A percentile compares a stretch with the other conserved stretches of the same genome.
These are phyloP conservation scores for Volutella citrinella DNA, from an alignment of 2,329 filamentous ascomycete genomes.

Conservation along the genomic window DNA sequence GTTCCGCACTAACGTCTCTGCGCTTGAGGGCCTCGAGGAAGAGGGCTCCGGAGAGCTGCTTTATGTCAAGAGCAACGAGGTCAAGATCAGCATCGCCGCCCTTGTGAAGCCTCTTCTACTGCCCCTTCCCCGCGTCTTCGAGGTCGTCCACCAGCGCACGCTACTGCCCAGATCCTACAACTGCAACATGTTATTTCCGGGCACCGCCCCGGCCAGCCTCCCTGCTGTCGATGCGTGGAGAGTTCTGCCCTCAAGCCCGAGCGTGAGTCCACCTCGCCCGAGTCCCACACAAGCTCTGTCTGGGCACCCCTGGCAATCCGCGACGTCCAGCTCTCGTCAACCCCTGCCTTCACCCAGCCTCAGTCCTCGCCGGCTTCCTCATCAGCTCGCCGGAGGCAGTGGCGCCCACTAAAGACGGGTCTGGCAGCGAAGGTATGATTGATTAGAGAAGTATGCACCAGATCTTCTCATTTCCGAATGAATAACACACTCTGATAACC, in stretches of 20 bases:
- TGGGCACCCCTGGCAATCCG: conserved; percentile 78
- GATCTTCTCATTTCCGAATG: too few species aligned
- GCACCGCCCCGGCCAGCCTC: conserved; percentile 60
- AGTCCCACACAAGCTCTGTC: conserved; percentile 65
- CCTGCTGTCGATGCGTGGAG: conserved; percentile 82
- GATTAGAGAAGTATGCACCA: too few species aligned
- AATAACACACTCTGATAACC: too few species aligned
- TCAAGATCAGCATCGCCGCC: too few species aligned
- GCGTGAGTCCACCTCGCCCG: conserved; percentile 66
- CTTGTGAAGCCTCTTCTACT: conserved; percentile 86
- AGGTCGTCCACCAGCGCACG: conserved; percentile 82
- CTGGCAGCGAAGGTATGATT: too few species aligned
- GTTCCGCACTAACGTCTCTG: conserved; percentile 82
- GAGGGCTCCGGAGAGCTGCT: conserved; percentile 93
- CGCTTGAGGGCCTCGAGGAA: conserved; percentile 92
- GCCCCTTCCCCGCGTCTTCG: conserved; percentile 81
- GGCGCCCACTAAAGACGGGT: conserved; percentile 70
- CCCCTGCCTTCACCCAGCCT: conserved; percentile 72
- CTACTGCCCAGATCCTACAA: conserved; percentile 80
- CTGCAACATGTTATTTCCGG: conserved; percentile 78
- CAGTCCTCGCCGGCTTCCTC: conserved; percentile 72
- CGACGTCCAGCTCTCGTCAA: conserved; percentile 74
- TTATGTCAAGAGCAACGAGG: conserved; percentile 86
- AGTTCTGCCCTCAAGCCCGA: conserved; percentile 84
- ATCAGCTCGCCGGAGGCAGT: conserved; percentile 77